These are phyloP conservation scores for Cadophora sp. DNA, from an alignment of 2,329 filamentous ascomycete species.

Conservation along the genomic window DNA sequence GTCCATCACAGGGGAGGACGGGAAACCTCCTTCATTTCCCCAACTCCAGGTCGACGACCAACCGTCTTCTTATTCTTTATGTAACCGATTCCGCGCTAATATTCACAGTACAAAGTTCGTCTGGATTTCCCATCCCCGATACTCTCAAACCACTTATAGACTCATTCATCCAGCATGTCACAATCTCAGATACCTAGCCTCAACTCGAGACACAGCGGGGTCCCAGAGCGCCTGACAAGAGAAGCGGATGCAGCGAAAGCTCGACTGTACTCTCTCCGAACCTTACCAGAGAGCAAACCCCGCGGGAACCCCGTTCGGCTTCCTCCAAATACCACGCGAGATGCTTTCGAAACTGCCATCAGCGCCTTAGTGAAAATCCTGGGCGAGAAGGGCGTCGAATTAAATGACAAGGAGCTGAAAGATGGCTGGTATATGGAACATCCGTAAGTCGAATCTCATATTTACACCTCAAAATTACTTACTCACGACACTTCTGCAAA, in stretches of 20 bases:
- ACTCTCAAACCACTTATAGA: too few species aligned
- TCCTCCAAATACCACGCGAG: slow-evolving; percentile 39
- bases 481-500: too few species aligned
- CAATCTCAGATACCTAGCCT: slow-evolving; percentile 22
- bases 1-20: background rate
- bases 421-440: too few species aligned
- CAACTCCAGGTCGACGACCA: background rate
- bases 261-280: slow-evolving; percentile 35
- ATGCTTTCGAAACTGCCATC: slow-evolving; percentile 40
- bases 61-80: background rate
- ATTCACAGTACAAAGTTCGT: too few species aligned
- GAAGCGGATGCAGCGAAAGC: slow-evolving; percentile 36
- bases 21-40: slow-evolving; percentile 2
- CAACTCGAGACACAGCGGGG: slow-evolving; percentile 34
- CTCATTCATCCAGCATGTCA: background rate
- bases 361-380: slow-evolving; percentile 32
- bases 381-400: too few species aligned
- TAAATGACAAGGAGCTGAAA: too few species aligned
- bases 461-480: too few species aligned
- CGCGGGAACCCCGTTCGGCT: slow-evolving; percentile 33
- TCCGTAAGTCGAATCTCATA: too few species aligned
- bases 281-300: slow-evolving; percentile 35
- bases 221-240: slow-evolving; percentile 35
- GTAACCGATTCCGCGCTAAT: background rate
- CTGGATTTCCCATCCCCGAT: background rate